A percentile compares a stretch with the other conserved stretches of the same genome.
Conservation (phyloP, 2,329 filamentous ascomycete genomes). For the Sclerotinia trifoliorum region DNA sequence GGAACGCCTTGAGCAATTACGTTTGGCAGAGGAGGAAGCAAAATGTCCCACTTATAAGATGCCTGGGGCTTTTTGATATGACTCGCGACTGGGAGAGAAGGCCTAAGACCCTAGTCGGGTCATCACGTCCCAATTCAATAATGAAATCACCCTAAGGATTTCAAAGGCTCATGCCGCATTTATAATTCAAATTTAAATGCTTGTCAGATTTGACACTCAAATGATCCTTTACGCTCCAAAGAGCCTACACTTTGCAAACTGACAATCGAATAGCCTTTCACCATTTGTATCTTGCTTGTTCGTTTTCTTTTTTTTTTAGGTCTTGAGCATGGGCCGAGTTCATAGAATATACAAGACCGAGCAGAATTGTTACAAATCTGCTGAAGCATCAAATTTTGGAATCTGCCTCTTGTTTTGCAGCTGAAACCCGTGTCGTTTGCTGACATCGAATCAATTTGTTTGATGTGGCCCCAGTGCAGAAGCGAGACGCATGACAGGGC, state of each 20-base stretch:
- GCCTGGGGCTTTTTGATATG: constrained; percentile 5
- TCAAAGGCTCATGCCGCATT: too few species aligned
- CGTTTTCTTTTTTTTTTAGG: not conserved
- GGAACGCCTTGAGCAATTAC: not conserved
- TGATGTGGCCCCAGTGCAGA: not conserved
- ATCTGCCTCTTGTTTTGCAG: not conserved
- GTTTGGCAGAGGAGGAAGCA: not conserved
- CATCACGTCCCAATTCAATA: too few species aligned
- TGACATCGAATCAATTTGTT: constrained; percentile 13
- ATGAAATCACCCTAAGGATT: too few species aligned
- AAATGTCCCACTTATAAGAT: constrained; percentile 1
- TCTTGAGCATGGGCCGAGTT: not conserved
- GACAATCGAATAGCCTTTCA: not conserved
- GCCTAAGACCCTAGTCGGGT: too few species aligned
- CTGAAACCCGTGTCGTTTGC: not conserved
- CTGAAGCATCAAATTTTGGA: not conserved
- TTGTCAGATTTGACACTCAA: too few species aligned
- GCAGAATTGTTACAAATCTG: not conserved
- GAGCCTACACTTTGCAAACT: not conserved
- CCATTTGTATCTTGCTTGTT: not conserved
- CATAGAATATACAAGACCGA: not conserved
- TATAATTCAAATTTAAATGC: too few species aligned
- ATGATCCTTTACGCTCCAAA: too few species aligned
- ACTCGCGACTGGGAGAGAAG: too few species aligned
- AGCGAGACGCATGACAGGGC: constrained; percentile 1